phyloP scores from a whole-genome alignment of 1,284 basidiomycete species.

The Cryptococcus hybrid region DNA sequence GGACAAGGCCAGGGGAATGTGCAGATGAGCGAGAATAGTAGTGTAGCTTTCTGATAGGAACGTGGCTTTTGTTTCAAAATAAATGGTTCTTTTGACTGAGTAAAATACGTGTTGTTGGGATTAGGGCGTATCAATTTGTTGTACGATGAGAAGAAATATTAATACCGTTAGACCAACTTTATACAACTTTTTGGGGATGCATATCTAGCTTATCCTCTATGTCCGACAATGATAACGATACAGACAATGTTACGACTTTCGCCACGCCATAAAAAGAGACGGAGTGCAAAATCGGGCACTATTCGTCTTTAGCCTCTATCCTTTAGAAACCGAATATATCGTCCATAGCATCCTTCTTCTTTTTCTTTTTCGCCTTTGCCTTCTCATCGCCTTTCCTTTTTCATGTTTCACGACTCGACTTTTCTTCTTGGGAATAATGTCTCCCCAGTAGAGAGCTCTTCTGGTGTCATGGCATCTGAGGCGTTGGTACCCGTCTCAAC shows the following conservation, averaged over 20 bases:
- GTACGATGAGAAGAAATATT: no score
- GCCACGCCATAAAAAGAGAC: not conserved
- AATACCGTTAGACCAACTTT: no score
- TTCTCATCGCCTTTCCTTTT: constrained; percentile 8
- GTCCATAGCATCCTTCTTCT: constrained; percentile 35
- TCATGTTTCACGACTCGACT: constrained; percentile 24
- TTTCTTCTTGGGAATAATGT: not conserved
- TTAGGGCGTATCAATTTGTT: no score
- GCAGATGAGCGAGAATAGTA: no score
- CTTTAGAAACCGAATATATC: constrained; percentile 34
- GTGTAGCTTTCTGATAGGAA: not conserved
- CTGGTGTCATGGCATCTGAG: not conserved
- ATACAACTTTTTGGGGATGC: no score
- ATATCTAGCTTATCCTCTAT: no score
- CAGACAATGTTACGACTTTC: no score
- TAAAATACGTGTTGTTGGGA: no score
- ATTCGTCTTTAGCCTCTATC: not conserved
- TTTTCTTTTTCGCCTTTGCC: constrained; percentile 16
- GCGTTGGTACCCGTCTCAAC: not conserved
- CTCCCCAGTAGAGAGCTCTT: not conserved
- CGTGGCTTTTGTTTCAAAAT: not conserved
- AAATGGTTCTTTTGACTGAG: not conserved
- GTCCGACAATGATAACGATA: no score
- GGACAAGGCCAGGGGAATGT: no score
- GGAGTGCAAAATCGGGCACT: not conserved